These are phyloP conservation scores for Ulvella scutata DNA, from an alignment of 139 green algal species.

Conservation along the genomic window DNA sequence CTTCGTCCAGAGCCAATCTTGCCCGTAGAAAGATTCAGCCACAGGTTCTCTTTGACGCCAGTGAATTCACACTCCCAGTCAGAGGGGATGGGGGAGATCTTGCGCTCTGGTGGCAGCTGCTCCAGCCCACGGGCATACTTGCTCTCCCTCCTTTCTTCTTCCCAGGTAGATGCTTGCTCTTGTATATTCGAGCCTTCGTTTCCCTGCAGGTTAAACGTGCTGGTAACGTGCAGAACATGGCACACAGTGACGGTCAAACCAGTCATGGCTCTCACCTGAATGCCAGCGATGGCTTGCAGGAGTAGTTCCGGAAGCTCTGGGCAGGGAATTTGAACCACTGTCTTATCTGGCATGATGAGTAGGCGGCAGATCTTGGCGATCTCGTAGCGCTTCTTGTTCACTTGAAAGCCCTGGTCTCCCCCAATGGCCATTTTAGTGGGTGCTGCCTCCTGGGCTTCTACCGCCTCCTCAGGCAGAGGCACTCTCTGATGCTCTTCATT, in stretches of 20 bases:
- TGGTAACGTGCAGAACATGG: background rate
- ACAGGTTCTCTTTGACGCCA: slow-evolving; percentile 87
- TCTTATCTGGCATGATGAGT: slow-evolving; percentile 8
- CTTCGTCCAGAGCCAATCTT: slow-evolving; percentile 81
- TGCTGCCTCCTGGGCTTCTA: slow-evolving; percentile 1
- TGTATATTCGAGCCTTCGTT: slow-evolving; percentile 51
- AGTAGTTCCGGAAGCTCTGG: slow-evolving; percentile 61
- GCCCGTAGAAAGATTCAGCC: slow-evolving; percentile 93
- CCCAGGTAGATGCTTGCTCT: slow-evolving; percentile 48
- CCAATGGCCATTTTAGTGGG: slow-evolving; percentile 46
- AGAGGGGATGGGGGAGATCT: slow-evolving; percentile 50
- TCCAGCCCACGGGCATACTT: slow-evolving; percentile 65
- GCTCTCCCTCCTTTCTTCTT: slow-evolving; percentile 63
- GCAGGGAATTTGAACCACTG: slow-evolving; percentile 48
- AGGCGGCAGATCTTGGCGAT: slow-evolving; percentile 19
- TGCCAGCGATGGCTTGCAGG: slow-evolving; percentile 36
- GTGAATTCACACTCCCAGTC: slow-evolving; percentile 85
- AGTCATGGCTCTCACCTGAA: slow-evolving; percentile 18
- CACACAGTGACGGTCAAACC: background rate
- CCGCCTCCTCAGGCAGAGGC: slow-evolving; percentile 33
- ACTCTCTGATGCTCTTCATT: slow-evolving; percentile 21
- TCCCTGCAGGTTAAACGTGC: slow-evolving; percentile 27
- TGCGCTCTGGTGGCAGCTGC: slow-evolving; percentile 56
- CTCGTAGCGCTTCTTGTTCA: slow-evolving; percentile 25
- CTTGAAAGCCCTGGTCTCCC: slow-evolving; percentile 35